Base-by-base conservation (phyloP, 495 filamentous ascomycete species). In the Terfezia claveryi region DNA sequence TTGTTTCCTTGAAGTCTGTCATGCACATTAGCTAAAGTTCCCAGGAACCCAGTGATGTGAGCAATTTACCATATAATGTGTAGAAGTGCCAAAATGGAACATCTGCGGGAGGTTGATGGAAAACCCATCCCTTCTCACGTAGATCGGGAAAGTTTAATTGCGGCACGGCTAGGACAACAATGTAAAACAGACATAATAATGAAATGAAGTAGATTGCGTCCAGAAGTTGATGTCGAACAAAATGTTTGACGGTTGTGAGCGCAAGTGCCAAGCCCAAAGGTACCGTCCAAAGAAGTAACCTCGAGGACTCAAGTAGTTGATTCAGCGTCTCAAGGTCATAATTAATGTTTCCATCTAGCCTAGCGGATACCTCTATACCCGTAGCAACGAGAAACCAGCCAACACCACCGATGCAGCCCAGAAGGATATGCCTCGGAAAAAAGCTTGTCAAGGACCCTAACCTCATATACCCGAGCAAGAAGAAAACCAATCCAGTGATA, bases 71-170 rank as follows among this genome's bases (percentile, higher is more conserved):
- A 69, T 94, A 98, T 50, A 94, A 79, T 0, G 82, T 84, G 69
- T 93, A 96, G 60, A 96, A 98, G 64, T 91, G 85, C 74, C 87
- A 98, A 79, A 89, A 98, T 0, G 92, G 88, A 51, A 87, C 83
- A 11, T 80, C 83, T 14, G 80, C 80, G 38, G 80, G 77, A 2
- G 91, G 89, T 0, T 80, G 81, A 60, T 83, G 76, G 61, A 98
- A 98, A 8, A 95, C 78, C 91, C 91, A 98, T 20, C 91, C 91
- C 37, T 71, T 70, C 20, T 76, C 61, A 52, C 85, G 77, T 23
- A 94, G 67, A 12, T 72, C 67, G 32, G 69, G 69, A 59, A 85
- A 73, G 16, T 80, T 69, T 46, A 93, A 67, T 23, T 73, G 68
- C 14, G 79, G 76, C 44, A 83, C 72, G 4, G 77, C 72, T 52